Base-by-base conservation (phyloP, 805 yeast species). In the Lachancea sp. region DNA sequence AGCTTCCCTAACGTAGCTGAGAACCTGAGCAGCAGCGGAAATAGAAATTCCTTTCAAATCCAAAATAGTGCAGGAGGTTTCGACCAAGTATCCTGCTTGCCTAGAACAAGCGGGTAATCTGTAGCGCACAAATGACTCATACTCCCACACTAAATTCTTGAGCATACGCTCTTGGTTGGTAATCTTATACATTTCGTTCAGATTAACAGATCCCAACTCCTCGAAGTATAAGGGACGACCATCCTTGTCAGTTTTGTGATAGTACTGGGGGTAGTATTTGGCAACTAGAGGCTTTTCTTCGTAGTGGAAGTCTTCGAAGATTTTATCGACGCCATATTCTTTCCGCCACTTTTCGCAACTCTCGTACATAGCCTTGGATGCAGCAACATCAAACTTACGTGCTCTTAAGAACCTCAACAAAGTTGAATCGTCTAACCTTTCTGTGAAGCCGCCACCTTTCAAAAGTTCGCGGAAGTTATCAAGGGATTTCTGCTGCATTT, bases 181-280 rank as follows among this genome's bases (percentile, higher is more conserved):
- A 63, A 92, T 78, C 68, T 86, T 85, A 71, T 84, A 77, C 95
- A 92, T 84, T 61, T 87, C 94, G 25, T 80, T 72, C 64, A 92
- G 72, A 66, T 90, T 85, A 46, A 92, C 96, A 39, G 80, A 69
- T 41, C 98, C 97, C 50, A 92, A 74, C 62, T 90, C 95, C 72
- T 92, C 98, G 55, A 83, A 73, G 68, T 92, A 92, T 35, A 88
- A 82, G 5, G 98, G 98, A 60, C 98, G 83, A 38, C 98, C 98
- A 49, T 92, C 98, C 56, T 75, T 85, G 65, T 92, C 98, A 24
- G 90, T 86, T 70, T 92, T 89, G 70, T 92, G 97, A 65, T 92
- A 92, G 69, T 89, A 92, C 68, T 89, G 97, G 25, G 98, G 98
- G 64, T 92, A 92, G 65, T 71, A 82, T 58, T 77, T 73, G 46